A percentile compares a stretch with the other conserved stretches of the same genome.
Evolutionary conservation across 2,329 filamentous ascomycete genomes (phyloP).

Genomic region (Monascus ruber): DNA sequence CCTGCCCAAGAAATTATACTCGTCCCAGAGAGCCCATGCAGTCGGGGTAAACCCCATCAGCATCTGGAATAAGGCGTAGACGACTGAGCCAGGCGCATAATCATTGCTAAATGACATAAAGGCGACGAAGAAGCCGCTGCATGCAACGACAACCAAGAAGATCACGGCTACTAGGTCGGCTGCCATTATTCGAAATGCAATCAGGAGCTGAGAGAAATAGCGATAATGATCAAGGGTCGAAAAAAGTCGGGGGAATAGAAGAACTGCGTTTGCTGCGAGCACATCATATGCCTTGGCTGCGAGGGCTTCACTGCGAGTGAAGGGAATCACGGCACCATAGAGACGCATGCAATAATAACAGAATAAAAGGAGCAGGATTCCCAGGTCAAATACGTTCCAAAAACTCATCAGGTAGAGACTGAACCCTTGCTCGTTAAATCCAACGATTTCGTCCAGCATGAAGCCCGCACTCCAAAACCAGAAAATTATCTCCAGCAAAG

Average conservation of each 20-base stretch:
- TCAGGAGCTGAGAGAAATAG: slow-evolving; percentile 89
- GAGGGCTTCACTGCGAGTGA: slow-evolving; percentile 55
- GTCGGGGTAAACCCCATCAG: slow-evolving; percentile 93
- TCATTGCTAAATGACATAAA: slow-evolving; percentile 69
- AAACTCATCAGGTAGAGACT: slow-evolving; percentile 95
- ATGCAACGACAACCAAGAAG: slow-evolving; percentile 71
- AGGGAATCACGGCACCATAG: slow-evolving; percentile 74
- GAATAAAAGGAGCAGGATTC: slow-evolving; percentile 74
- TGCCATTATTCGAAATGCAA: slow-evolving; percentile 90
- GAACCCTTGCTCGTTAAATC: slow-evolving; percentile 94
- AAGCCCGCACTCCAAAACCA: slow-evolving; percentile 98
- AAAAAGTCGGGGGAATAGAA: slow-evolving; percentile 83
- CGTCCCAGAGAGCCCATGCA: slow-evolving; percentile 81
- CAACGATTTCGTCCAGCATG: slow-evolving; percentile 91
- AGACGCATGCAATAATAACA: slow-evolving; percentile 83
- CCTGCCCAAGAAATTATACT: slow-evolving; percentile 69
- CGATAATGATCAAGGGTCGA: slow-evolving; percentile 89
- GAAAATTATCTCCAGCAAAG: slow-evolving; percentile 73
- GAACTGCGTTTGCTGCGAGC: slow-evolving; percentile 79
- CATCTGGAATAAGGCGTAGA: slow-evolving; percentile 85
- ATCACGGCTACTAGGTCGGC: slow-evolving; percentile 78
- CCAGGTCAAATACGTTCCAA: slow-evolving; percentile 92
- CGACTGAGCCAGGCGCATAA: slow-evolving; percentile 61
- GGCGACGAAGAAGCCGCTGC: slow-evolving; percentile 91
- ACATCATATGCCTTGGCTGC: slow-evolving; percentile 86